These are phyloP conservation scores for Isoetes engelmannii DNA, from an alignment of 83 land plant genomes.

Conservation along the genomic window DNA sequence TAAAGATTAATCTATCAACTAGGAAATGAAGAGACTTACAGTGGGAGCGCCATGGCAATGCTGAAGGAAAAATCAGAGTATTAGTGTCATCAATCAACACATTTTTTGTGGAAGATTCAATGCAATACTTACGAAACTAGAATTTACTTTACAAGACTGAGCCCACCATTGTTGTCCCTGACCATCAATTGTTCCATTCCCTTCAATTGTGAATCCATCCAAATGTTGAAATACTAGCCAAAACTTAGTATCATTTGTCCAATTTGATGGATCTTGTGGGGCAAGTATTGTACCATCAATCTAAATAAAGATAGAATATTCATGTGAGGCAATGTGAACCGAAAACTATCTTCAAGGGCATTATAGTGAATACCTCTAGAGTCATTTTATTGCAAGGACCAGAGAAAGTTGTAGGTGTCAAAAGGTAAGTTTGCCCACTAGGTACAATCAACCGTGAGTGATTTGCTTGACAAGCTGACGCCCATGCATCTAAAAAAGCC, in stretches of 20 bases:
- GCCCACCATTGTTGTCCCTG: constrained; percentile 66
- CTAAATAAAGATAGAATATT: constrained; percentile 10
- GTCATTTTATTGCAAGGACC: background rate
- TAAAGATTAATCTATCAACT: too few species aligned
- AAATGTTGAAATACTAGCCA: constrained; percentile 41
- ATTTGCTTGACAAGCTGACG: background rate
- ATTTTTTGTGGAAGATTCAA: background rate
- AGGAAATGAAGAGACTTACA: background rate
- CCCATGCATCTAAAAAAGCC: constrained; percentile 3
- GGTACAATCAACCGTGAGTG: background rate
- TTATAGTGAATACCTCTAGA: too few species aligned
- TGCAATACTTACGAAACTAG: constrained; percentile 20
- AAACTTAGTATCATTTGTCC: constrained; percentile 18
- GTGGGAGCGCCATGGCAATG: constrained; percentile 16
- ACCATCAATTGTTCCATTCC: constrained; percentile 56
- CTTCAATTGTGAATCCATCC: constrained; percentile 26
- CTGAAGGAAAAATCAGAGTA: background rate
- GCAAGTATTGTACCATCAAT: constrained; percentile 48
- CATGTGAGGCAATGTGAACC: too few species aligned
- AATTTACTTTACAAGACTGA: constrained; percentile 53
- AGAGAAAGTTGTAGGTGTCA: background rate
- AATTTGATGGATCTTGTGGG: constrained; percentile 23
- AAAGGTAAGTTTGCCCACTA: background rate
- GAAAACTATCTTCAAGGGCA: too few species aligned
- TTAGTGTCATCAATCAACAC: background rate